Conservation (phyloP, 1,284 basidiomycete genomes). For the Peniophora sp. region DNA sequence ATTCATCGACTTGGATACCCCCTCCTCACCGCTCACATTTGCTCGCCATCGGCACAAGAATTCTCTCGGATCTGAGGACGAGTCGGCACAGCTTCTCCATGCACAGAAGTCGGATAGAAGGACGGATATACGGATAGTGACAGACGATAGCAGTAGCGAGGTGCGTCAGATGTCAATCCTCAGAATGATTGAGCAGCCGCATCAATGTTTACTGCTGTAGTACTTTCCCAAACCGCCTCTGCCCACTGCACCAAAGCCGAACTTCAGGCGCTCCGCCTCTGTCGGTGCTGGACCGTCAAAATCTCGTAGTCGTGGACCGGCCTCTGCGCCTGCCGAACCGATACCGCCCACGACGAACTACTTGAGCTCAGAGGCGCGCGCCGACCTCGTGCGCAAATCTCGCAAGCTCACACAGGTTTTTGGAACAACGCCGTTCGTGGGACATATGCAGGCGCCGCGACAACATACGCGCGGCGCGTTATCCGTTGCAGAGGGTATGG, state of each 20-base stretch:
- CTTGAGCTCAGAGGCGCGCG: conserved; percentile 58
- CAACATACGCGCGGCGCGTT: conserved; percentile 29
- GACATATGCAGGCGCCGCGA: conserved; percentile 15
- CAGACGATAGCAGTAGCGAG: neutral
- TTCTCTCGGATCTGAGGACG: conserved; percentile 2
- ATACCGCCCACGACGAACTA: conserved; percentile 58
- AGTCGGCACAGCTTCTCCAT: neutral
- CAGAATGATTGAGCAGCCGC: no score
- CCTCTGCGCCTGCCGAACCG: conserved; percentile 5
- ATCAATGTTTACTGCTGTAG: no score
- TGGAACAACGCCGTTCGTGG: conserved; percentile 37
- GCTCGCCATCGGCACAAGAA: no score
- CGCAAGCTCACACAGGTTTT: conserved; percentile 75
- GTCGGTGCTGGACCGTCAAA: conserved; percentile 6
- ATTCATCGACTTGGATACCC: conserved; percentile 50
- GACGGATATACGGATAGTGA: conserved; percentile 4
- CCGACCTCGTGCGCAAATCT: conserved; percentile 62
- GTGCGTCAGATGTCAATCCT: no score
- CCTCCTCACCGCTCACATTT: conserved; percentile 8
- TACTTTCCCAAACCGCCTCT: conserved; percentile 11
- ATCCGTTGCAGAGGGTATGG: conserved; percentile 28
- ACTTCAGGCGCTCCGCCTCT: conserved; percentile 11
- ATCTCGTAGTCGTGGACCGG: conserved; percentile 6
- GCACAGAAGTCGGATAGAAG: neutral
- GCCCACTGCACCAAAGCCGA: conserved; percentile 16